Evolutionary conservation across 73 alveolate genomes (phyloP).

Genomic region (Paramecium tetraurelia): DNA sequence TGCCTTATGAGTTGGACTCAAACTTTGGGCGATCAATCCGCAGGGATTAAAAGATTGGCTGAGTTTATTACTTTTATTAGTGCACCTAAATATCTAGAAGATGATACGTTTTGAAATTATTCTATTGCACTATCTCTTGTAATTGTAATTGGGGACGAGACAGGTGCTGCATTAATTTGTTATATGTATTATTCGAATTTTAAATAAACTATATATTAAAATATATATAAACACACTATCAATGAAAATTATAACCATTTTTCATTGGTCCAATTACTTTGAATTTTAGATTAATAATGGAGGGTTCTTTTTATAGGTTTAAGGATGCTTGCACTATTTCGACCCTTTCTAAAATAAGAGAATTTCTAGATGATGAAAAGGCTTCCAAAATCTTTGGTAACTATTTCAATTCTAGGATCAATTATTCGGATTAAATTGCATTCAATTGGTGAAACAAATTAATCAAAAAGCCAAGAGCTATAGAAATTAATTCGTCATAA

Average conservation of each 20-base stretch:
- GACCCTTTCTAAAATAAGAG: background rate
- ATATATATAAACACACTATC: slow-evolving; percentile 9
- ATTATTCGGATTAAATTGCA: background rate
- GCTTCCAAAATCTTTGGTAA: background rate
- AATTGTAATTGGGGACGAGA: background rate
- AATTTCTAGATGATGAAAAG: slow-evolving; percentile 71
- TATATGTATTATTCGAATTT: background rate
- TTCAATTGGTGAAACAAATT: background rate
- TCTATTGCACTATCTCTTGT: slow-evolving; percentile 35
- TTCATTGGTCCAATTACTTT: background rate
- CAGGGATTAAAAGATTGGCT: slow-evolving; percentile 30
- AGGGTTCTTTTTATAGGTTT: background rate
- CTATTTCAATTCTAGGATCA: background rate
- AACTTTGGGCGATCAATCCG: slow-evolving; percentile 14
- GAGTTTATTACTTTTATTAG: background rate
- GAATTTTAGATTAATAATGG: background rate
- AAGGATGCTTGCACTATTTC: background rate
- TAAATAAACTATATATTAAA: background rate
- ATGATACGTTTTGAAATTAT: background rate
- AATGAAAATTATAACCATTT: background rate
- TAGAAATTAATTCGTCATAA: background rate
- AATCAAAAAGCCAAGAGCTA: slow-evolving; percentile 48
- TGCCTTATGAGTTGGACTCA: slow-evolving; percentile 24
- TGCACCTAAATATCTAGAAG: background rate
- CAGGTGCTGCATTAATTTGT: slow-evolving; percentile 9